Base-by-base conservation (phyloP, 495 filamentous ascomycete genomes). In the Chaetomidium leptoderma region DNA sequence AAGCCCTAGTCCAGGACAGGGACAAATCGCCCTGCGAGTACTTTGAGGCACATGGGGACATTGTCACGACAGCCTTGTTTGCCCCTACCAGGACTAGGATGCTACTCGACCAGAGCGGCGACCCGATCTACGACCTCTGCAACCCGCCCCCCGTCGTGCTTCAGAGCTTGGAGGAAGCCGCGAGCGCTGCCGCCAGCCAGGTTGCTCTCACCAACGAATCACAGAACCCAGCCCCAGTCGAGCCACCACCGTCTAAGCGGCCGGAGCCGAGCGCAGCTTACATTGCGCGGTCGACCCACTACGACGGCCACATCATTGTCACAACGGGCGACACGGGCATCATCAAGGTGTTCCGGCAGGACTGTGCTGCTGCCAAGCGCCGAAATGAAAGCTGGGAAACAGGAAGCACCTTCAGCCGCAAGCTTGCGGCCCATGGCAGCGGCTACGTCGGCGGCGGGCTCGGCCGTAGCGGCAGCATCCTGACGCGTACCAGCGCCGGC, bases 91-190 rank as follows among this genome's bases (percentile, higher is more conserved):
- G 81, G 55, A 89, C 91, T 4, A 81, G 90, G 58, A 87, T 90
- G 67, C 76, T 89, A 2, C 78, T 99, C 0, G 84, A 85, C 16
- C 75, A 80, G 32, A 93, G 91, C 9, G 88, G 90, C 53, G 93
- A 99, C 68, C 95, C 92, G 8, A 81, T 99, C 30, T 99, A 90
- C 69, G 92, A 97, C 65, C 81, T 97, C 21, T 97, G 93, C 76
- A 97, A 99, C 65, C 93, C 93, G 10, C 92, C 92, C 9, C 92
- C 91, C 0, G 83, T 99, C 9, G 91, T 87, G 2, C 82, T 99
- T 8, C 76, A 91, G 33, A 88, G 83, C 58, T 77, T 86, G n/a
- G 82, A 85, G 33, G 88, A 92, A 53, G 69, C 68, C 8, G 75
- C 78, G 11, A 60, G 77, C 37, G 57, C 61, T 2, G 65, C 67